A percentile compares a stretch with the other conserved stretches of the same genome.
phyloP scores from a whole-genome alignment of 1,139 yeast genomes.

The Pneumocystis jirovecii region DNA sequence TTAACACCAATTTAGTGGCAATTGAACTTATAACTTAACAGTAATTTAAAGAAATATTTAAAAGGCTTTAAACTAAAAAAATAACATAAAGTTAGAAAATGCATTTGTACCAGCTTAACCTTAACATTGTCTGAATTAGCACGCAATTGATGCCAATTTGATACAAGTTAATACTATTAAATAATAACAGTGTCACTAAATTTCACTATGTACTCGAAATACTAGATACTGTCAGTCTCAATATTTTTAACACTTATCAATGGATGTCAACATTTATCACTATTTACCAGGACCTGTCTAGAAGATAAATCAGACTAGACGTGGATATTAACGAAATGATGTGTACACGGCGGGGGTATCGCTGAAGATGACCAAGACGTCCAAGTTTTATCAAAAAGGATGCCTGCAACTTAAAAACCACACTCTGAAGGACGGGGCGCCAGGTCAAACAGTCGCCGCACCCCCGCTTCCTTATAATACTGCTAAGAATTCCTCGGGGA shows the following conservation, averaged over 20 bases:
- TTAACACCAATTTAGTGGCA: no score
- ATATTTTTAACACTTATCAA: conserved; percentile 7
- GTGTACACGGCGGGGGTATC: not conserved
- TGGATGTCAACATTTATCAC: conserved; percentile 75
- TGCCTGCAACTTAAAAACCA: not conserved
- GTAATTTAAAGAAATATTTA: no score
- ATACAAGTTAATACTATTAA: no score
- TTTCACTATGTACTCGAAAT: conserved; percentile 15
- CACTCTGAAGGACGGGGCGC: not conserved
- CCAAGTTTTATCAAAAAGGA: not conserved
- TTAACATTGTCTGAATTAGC: no score
- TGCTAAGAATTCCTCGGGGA: not conserved
- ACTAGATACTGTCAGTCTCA: conserved; percentile 15
- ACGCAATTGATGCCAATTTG: no score
- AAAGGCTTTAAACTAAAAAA: no score
- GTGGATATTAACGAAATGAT: conserved; percentile 3
- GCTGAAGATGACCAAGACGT: not conserved
- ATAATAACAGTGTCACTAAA: conserved; percentile 27
- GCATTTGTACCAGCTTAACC: no score
- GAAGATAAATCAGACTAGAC: conserved; percentile 22
- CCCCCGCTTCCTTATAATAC: not conserved
- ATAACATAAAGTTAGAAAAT: no score
- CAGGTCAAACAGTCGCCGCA: not conserved
- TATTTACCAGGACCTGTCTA: conserved; percentile 79
- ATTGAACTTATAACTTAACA: no score